Evolutionary conservation across 1,284 basidiomycete genomes (phyloP), one percentile per base, ranked within the genome.

Genomic region (Hymenochaete sp.): DNA sequence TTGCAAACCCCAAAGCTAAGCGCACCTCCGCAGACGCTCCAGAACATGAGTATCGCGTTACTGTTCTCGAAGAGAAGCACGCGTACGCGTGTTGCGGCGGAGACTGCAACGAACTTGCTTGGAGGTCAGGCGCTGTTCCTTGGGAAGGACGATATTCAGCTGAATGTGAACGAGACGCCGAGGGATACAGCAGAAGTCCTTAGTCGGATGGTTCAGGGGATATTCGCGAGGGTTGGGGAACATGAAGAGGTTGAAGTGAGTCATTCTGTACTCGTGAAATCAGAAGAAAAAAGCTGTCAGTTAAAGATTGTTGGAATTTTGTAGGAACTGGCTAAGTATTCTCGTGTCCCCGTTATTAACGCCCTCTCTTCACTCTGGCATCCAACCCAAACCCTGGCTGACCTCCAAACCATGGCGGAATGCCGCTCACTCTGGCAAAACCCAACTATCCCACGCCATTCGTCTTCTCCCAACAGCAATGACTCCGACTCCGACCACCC

Each of bases 341-440:
- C 93, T 0, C 76, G 81, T 2, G 92, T 97, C 1, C 95, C 95
- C 0, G 90, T 98, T 11, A 73, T 98, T 62, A 98, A 98, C 62
- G 95, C 95, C 2, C 80, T 98, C 18, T 96, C 91, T 2, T 88
- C 87, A 13, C 76, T 93, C 31, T 98, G 93, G 82, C 95, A 98
- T 61, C 95, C 95, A 1, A 96, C 93, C 0, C 95, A 98, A 62
- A 84, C 88, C 52, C 80, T 98, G 21, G 95, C 95, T 2, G 93
- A 98, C 66, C 62, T 98, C 6, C 71, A 97, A 45, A 96, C 95
- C 0, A 71, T 98, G 22, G 77, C 91, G 55, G 93, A 98, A 58
- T 68, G 79, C 50, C 70, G 73, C 0, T 61, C 75, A 52, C 59
- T 75, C 10, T 83, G 84, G 58, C 57, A 59, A 3, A 47, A 53